phyloP scores from a whole-genome alignment of 1,139 yeast species.

The Hemisphaericaspora lyxosophila region DNA sequence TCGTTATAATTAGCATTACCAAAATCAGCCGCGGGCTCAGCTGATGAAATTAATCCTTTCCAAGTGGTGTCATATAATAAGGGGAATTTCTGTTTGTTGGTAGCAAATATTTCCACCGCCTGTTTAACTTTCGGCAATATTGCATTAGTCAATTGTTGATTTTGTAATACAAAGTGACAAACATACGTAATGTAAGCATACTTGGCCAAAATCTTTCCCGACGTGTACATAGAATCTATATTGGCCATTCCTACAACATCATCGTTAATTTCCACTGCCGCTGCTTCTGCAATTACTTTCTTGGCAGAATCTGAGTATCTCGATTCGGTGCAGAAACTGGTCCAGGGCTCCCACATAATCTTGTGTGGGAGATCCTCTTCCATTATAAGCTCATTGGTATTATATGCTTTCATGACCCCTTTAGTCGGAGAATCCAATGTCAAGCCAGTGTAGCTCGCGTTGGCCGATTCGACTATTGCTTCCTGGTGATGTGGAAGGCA shows the following conservation, averaged over 20 bases:
- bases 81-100: slow-evolving; percentile 59
- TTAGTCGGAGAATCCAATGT: slow-evolving; percentile 64
- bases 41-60: slow-evolving; percentile 74
- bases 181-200: slow-evolving; percentile 72
- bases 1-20: slow-evolving; percentile 79
- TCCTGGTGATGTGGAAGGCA: slow-evolving; percentile 70
- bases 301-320: slow-evolving; percentile 42
- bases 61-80: slow-evolving; percentile 65
- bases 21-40: slow-evolving; percentile 66
- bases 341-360: slow-evolving; percentile 61
- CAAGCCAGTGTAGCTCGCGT: slow-evolving; percentile 32
- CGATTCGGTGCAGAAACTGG: slow-evolving; percentile 35
- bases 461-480: slow-evolving; percentile 29
- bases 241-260: slow-evolving; percentile 62
- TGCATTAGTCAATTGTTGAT: slow-evolving; percentile 42
- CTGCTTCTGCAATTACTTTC: slow-evolving; percentile 44
- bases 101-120: slow-evolving; percentile 61
- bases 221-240: slow-evolving; percentile 70
- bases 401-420: slow-evolving; percentile 63
- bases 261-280: slow-evolving; percentile 49
- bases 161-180: slow-evolving; percentile 54
- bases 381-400: slow-evolving; percentile 51
- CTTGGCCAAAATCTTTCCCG: slow-evolving; percentile 73
- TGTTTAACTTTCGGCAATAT: slow-evolving; percentile 51
- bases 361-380: slow-evolving; percentile 49